Evolutionary conservation across 441 rosid species (phyloP).

Genomic region (Capsella rubella): DNA sequence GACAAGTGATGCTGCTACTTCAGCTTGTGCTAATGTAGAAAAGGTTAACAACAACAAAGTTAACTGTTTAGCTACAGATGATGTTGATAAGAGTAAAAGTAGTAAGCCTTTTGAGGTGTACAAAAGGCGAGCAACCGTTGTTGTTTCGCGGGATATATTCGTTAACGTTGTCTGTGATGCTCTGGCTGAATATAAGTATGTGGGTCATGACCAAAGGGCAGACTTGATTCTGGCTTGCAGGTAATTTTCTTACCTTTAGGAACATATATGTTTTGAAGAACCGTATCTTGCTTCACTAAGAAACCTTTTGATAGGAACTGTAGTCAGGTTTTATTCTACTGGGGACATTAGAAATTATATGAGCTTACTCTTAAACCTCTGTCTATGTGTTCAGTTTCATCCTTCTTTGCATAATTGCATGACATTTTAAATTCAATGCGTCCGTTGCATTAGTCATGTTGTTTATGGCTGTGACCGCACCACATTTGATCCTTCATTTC

Average conservation of each 20-base stretch:
- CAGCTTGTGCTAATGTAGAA: conserved; percentile 35
- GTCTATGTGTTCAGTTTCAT: neutral
- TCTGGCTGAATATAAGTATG: conserved; percentile 90
- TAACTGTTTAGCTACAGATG: conserved; percentile 21
- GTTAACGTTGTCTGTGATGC: conserved; percentile 81
- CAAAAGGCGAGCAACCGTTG: conserved; percentile 82
- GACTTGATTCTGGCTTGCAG: conserved; percentile 95
- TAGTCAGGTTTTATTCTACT: neutral
- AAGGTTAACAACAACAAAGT: conserved; percentile 39
- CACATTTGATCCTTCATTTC: neutral
- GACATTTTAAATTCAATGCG: neutral
- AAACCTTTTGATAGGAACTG: neutral
- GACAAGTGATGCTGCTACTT: conserved; percentile 32
- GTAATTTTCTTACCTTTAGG: conserved; percentile 46
- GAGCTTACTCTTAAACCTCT: neutral
- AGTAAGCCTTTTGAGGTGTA: conserved; percentile 79
- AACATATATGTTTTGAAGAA: neutral
- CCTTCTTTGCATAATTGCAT: neutral
- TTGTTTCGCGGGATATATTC: conserved; percentile 74
- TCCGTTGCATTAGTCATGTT: neutral
- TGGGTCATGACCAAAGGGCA: conserved; percentile 93
- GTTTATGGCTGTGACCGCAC: neutral
- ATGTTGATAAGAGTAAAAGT: conserved; percentile 53
- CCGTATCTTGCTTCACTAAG: neutral
- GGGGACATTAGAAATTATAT: neutral